These are phyloP conservation scores for Phytophthora ohioensis DNA, from an alignment of 352 stramenopile genomes.

Conservation along the genomic window DNA sequence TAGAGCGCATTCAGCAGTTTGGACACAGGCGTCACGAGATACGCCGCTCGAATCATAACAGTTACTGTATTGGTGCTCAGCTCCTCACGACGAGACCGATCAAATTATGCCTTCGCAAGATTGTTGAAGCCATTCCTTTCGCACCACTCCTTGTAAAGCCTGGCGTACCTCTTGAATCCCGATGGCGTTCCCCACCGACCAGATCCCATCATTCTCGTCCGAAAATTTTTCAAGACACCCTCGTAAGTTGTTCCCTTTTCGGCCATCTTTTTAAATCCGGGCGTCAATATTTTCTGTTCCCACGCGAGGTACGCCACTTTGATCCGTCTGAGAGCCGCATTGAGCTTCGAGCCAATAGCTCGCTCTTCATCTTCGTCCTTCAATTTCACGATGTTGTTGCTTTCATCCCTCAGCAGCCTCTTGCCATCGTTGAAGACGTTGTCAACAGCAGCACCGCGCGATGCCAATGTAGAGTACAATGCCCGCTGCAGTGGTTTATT, in stretches of 20 bases:
- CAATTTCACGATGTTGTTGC: background rate
- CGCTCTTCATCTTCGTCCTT: constrained; percentile 1
- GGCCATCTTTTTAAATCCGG: background rate
- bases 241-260: background rate
- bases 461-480: background rate
- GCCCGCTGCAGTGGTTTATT: background rate
- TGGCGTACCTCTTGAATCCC: constrained; percentile 6
- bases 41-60: too few relatives aligned
- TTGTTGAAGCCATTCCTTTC: background rate
- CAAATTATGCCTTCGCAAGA: background rate
- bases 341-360: background rate
- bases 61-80: too few relatives aligned
- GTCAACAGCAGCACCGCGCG: background rate
- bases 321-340: background rate
- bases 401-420: background rate
- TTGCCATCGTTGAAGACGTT: background rate
- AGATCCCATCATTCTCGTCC: background rate
- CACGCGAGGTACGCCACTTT: constrained; percentile 2
- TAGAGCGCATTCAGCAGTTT: too few relatives aligned
- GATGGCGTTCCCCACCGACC: constrained; percentile 1
- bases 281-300: background rate
- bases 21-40: too few relatives aligned
- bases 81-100: background rate
- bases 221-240: background rate
- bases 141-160: background rate